Evolutionary conservation across 768 basidiomycete species (phyloP).

Genomic region (Hydnomerulius pinastri): DNA sequence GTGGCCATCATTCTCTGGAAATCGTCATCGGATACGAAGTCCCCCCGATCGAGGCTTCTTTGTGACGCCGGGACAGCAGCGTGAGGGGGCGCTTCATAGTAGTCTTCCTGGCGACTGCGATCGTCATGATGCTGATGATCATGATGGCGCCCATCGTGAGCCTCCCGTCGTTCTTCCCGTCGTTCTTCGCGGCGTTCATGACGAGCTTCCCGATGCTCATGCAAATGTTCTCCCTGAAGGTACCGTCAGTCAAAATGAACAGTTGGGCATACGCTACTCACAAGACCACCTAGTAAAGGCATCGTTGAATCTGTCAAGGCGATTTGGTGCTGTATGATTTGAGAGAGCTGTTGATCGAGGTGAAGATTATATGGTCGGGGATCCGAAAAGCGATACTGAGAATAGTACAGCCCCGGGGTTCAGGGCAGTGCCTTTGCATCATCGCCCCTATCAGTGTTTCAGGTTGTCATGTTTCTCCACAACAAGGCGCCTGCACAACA

Average conservation of each 20-base stretch:
- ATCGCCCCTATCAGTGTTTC: not conserved
- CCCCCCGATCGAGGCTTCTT: conserved; percentile 21
- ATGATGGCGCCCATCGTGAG: not conserved
- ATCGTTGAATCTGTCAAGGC: not conserved
- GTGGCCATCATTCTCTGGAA: conserved; percentile 20
- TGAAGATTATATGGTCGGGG: not conserved
- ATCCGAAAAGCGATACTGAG: not conserved
- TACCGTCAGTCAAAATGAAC: too few species aligned
- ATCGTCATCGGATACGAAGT: conserved; percentile 32
- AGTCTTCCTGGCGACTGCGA: not conserved
- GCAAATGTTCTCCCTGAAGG: conserved; percentile 12
- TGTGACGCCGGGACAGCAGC: not conserved
- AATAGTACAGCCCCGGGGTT: not conserved
- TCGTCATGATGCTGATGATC: not conserved
- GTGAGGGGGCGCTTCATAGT: conserved; percentile 9
- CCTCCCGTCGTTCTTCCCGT: conserved; percentile 5
- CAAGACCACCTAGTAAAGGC: not conserved
- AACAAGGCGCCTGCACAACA: too few species aligned
- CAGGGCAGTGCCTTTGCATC: not conserved
- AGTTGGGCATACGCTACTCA: too few species aligned
- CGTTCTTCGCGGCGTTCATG: conserved; percentile 4
- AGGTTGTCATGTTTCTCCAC: too few species aligned
- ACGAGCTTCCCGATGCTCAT: conserved; percentile 11
- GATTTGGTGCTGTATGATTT: not conserved
- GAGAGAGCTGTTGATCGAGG: not conserved